Conservation (phyloP, 148 eudicot genomes). For the Hydrangea macrophylla region DNA sequence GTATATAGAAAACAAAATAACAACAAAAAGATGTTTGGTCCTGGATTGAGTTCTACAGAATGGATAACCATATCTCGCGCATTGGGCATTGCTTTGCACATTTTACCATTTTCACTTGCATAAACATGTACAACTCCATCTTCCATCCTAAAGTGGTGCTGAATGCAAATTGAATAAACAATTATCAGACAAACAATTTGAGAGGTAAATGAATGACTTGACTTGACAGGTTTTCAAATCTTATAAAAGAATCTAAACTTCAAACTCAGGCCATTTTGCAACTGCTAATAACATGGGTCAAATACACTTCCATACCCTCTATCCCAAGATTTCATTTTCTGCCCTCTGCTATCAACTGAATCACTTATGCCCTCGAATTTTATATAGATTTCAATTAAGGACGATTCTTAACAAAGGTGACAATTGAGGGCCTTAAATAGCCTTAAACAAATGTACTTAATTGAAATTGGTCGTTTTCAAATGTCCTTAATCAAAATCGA, state of each 20-base stretch:
- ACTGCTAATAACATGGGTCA: neutral
- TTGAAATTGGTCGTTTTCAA: no score
- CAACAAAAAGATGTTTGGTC: neutral
- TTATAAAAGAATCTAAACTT: neutral
- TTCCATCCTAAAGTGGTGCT: conserved; percentile 72
- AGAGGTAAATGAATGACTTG: neutral
- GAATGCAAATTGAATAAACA: conserved; percentile 25
- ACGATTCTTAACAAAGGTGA: no score
- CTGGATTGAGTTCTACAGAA: neutral
- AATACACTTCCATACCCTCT: no score
- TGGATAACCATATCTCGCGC: neutral
- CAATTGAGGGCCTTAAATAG: no score
- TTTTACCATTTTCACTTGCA: conserved; percentile 62
- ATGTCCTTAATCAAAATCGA: no score
- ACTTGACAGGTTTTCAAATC: neutral
- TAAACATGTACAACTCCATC: conserved; percentile 67
- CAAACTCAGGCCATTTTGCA: neutral
- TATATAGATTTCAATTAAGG: no score
- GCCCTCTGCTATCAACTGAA: no score
- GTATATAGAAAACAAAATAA: conserved; percentile 1
- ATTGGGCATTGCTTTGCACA: neutral
- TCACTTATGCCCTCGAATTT: no score
- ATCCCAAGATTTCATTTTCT: no score
- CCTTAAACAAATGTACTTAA: no score
- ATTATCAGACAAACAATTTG: conserved; percentile 17